Conservation (phyloP, 2,329 filamentous ascomycete genomes). For the Torrubiellomyces zombiae region DNA sequence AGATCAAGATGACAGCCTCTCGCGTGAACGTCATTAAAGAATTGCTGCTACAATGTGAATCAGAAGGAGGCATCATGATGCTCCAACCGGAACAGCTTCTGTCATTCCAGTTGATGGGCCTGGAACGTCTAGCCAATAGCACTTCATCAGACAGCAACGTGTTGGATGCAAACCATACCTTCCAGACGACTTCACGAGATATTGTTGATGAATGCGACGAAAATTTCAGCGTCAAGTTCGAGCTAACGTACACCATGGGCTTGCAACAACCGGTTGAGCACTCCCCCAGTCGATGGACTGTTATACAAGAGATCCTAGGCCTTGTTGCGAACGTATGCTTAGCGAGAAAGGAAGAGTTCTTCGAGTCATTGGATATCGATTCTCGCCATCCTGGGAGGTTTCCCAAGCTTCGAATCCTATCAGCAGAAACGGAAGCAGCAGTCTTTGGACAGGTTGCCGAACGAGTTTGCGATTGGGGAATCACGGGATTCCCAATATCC, state of each 20-base stretch:
- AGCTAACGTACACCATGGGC: conserved; percentile 46
- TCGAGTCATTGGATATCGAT: conserved; percentile 20
- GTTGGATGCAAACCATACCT: conserved; percentile 24
- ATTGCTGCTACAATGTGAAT: conserved; percentile 28
- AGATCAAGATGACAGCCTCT: conserved; percentile 15
- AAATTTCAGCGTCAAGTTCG: conserved; percentile 38
- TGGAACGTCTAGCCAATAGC: conserved; percentile 36
- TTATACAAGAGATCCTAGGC: conserved; percentile 2
- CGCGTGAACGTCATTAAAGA: conserved; percentile 19
- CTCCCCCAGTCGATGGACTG: conserved; percentile 10
- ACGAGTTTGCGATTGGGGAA: conserved; percentile 22
- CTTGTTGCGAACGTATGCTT: conserved; percentile 13
- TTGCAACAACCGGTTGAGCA: conserved; percentile 29
- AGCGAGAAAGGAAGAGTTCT: too few relatives aligned
- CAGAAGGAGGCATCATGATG: conserved; percentile 36
- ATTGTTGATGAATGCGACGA: conserved; percentile 49
- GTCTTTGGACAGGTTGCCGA: conserved; percentile 10
- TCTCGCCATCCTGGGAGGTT: conserved; percentile 18
- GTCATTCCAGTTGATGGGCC: conserved; percentile 45
- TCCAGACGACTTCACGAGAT: conserved; percentile 28
- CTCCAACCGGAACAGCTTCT: conserved; percentile 46
- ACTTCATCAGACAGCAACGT: conserved; percentile 13
- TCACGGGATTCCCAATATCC: conserved; percentile 21
- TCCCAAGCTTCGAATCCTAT: conserved; percentile 12
- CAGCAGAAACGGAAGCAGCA: background rate